Evolutionary conservation across 2,329 filamentous ascomycete species (phyloP).

Genomic region (Tolypocladium sp.): DNA sequence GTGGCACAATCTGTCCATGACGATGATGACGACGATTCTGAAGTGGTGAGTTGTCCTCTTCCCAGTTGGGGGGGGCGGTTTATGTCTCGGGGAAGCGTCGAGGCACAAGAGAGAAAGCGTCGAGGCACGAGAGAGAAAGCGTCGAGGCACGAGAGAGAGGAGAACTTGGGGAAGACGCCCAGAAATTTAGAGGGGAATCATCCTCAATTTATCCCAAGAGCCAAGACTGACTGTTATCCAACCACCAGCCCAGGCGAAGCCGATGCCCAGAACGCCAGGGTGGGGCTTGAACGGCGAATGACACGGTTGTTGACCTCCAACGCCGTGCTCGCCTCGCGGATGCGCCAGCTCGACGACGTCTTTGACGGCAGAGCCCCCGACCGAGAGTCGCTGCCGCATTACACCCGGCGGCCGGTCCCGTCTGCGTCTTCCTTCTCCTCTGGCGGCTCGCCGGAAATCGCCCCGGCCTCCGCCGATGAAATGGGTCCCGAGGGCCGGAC

Average conservation of each 20-base stretch:
- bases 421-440: not conserved
- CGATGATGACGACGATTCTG: conserved; percentile 28
- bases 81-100: too few relatives aligned
- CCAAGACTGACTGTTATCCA: not conserved
- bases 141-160: too few relatives aligned
- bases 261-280: conserved; percentile 24
- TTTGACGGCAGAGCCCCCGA: conserved; percentile 9
- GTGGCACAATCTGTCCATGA: conserved; percentile 29
- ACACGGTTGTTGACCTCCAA: conserved; percentile 24
- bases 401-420: conserved; percentile 2
- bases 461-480: conserved; percentile 5
- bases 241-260: conserved; percentile 20
- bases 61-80: too few relatives aligned
- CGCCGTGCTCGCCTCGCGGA: conserved; percentile 18
- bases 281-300: conserved; percentile 23
- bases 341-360: conserved; percentile 16
- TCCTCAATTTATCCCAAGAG: not conserved
- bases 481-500: conserved; percentile 4
- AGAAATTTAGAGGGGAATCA: not conserved
- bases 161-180: not conserved
- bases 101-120: too few relatives aligned
- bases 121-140: too few relatives aligned
- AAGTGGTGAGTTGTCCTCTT: conserved; percentile 23
- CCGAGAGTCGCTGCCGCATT: conserved; percentile 7
- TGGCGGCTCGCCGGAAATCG: conserved; percentile 1